phyloP scores from a whole-genome alignment of 306 rosid genomes.

The Aeschynomene evenia region DNA sequence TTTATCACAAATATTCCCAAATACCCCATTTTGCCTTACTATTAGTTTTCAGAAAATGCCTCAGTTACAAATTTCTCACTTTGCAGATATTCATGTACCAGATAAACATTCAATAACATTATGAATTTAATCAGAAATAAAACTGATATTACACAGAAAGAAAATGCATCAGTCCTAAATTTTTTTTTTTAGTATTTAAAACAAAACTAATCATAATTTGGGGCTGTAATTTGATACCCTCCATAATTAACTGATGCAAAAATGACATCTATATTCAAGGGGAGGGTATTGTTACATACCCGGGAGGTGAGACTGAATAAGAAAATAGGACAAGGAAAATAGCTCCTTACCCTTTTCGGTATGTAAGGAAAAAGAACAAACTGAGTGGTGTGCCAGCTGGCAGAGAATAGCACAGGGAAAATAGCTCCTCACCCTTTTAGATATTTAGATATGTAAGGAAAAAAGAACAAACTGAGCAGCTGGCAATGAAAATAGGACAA shows the following conservation, averaged over 20 bases:
- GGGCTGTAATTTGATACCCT: background rate
- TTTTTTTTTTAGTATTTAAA: background rate
- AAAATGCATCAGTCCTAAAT: background rate
- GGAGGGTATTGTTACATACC: too few species aligned
- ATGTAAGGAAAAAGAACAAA: too few species aligned
- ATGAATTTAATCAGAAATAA: conserved; percentile 4
- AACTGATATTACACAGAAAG: background rate
- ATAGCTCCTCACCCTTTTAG: too few species aligned
- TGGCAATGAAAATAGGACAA: too few species aligned
- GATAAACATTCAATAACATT: background rate
- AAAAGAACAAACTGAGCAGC: too few species aligned
- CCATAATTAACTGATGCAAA: conserved; percentile 12
- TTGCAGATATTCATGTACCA: background rate
- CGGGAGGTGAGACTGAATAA: too few species aligned
- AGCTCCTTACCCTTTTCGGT: too few species aligned
- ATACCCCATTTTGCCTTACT: conserved; percentile 3
- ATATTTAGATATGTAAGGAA: too few species aligned
- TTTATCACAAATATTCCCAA: background rate
- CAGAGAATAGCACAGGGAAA: too few species aligned
- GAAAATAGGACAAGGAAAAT: too few species aligned
- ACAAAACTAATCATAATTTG: background rate
- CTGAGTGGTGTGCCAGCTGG: too few species aligned
- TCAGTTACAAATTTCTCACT: background rate
- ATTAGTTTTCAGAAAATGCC: conserved; percentile 10
- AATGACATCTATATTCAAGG: background rate